Evolutionary conservation across 768 basidiomycete species (phyloP).

Genomic region (Crassisporium funariophilum): DNA sequence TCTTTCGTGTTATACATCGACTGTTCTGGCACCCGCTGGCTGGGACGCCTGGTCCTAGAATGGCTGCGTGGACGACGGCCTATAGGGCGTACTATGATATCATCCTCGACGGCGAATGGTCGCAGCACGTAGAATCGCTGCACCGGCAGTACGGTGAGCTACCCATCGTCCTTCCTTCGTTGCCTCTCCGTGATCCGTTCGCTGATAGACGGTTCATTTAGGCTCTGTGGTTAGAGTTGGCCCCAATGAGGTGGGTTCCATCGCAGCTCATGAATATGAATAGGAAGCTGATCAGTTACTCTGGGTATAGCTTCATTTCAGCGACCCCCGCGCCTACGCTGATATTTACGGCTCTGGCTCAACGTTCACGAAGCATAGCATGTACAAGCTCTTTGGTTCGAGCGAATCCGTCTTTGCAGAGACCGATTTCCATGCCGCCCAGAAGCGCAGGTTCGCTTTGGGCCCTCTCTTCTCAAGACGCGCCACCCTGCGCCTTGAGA

Average conservation of each 20-base stretch:
- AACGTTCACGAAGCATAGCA: slow-evolving; percentile 30
- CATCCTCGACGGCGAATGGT: slow-evolving; percentile 23
- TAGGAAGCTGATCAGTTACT: neutral
- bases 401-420: slow-evolving; percentile 30
- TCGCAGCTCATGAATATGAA: neutral
- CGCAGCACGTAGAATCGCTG: slow-evolving; percentile 27
- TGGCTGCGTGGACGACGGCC: slow-evolving; percentile 27
- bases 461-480: slow-evolving; percentile 37
- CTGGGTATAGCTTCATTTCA: slow-evolving; percentile 45
- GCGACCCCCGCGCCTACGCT: slow-evolving; percentile 31
- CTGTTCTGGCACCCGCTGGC: slow-evolving; percentile 29
- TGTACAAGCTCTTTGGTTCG: slow-evolving; percentile 28
- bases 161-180: neutral
- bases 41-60: slow-evolving; percentile 29
- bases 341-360: slow-evolving; percentile 32
- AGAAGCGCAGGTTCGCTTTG: slow-evolving; percentile 29
- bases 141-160: slow-evolving; percentile 28
- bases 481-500: slow-evolving; percentile 32
- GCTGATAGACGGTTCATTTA: slow-evolving; percentile 13
- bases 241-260: slow-evolving; percentile 34
- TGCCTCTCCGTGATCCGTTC: neutral
- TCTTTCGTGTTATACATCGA: slow-evolving; percentile 7
- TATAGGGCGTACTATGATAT: slow-evolving; percentile 32
- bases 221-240: slow-evolving; percentile 38
- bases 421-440: slow-evolving; percentile 25